Evolutionary conservation across 805 yeast genomes (phyloP).

Genomic region (Diddensiella transvaalensis): DNA sequence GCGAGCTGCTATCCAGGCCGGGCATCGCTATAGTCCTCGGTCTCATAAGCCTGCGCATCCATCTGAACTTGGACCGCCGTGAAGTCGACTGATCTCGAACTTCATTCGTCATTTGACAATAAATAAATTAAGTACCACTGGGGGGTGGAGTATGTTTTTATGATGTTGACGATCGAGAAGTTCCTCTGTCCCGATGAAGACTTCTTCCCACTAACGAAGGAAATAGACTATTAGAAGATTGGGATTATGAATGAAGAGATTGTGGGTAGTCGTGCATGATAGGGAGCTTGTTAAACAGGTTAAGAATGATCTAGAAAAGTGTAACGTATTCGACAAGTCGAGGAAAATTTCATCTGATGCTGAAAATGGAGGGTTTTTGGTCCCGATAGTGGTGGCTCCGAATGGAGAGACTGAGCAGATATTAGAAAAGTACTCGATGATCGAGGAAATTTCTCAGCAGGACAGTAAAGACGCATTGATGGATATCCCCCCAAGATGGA

Average conservation of each 20-base stretch:
- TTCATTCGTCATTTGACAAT: too few relatives aligned
- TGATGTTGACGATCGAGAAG: conserved; percentile 1
- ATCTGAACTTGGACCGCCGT: conserved; percentile 14
- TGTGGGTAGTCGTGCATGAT: conserved; percentile 7
- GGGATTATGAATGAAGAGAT: conserved; percentile 1
- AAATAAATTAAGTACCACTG: too few relatives aligned
- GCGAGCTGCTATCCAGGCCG: not conserved
- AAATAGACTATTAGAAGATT: not conserved
- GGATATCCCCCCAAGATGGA: conserved; percentile 48
- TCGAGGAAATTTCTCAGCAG: not conserved
- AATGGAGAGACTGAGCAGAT: not conserved
- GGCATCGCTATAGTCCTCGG: conserved; percentile 5
- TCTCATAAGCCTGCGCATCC: conserved; percentile 21
- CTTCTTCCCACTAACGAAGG: not conserved
- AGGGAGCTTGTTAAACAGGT: conserved; percentile 11
- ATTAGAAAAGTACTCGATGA: not conserved
- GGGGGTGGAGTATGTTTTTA: too few relatives aligned
- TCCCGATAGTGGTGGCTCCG: conserved; percentile 3
- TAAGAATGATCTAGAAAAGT: conserved; percentile 14
- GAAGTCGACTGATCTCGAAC: too few relatives aligned
- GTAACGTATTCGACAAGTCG: conserved; percentile 6
- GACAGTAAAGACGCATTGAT: not conserved
- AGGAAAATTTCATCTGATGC: conserved; percentile 2
- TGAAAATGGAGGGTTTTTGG: conserved; percentile 1
- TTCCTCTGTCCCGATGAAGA: not conserved